Base-by-base conservation (phyloP, 2,329 filamentous ascomycete genomes). In the Ceratocystis lukuohia region DNA sequence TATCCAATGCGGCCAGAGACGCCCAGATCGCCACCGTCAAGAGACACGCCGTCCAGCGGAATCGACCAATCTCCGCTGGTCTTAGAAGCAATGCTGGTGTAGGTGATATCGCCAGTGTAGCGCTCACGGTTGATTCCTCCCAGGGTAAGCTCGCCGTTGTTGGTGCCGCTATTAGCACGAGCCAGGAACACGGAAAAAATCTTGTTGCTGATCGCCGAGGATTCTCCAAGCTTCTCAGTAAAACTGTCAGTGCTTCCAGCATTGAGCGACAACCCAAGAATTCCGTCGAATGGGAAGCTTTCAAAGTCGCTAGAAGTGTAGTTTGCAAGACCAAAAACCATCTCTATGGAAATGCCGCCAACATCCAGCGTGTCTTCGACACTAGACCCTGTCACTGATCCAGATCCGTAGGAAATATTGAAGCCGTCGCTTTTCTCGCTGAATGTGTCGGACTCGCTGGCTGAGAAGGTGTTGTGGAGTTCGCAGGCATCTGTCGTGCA, bases 251-350 rank as follows among this genome's bases (percentile, higher is more conserved):
- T 81, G 45, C 77, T 78, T 2, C 81, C 82, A 10, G 79, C 77
- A 68, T 81, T 81, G 71, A 86, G 85, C 17, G 88, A 88, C 28
- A 96, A 77, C 3, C 91, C 91, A 2, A 96, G 77, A 62, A 96
- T 95, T 28, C 91, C 91, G 73, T 96, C 91, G 75, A 96, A 91
- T 1, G 89, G 88, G 71, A 93, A 96, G 64, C 82, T 81, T 33
- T 78, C 76, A 74, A 96, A 96, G 69, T 94, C 86, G 64, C 84
- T 76, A 0, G 89, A 91, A 1, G 88, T 88, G 28, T 81, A 81
- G 44, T 81, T 82, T 25, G 88, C 89, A 68, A 92, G 76, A 3
- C 91, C 91, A 71, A 96, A 89, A 2, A 83, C 78, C 71, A 91
- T 80, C 1, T 80, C 74, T 15, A 90, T 73, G 53, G 79, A 82